Percentiles rank a stretch among this genome's conserved stretches.
Evolutionary conservation across 78 protist species (phyloP).

Genomic region (Chrysochromulina parva): DNA sequence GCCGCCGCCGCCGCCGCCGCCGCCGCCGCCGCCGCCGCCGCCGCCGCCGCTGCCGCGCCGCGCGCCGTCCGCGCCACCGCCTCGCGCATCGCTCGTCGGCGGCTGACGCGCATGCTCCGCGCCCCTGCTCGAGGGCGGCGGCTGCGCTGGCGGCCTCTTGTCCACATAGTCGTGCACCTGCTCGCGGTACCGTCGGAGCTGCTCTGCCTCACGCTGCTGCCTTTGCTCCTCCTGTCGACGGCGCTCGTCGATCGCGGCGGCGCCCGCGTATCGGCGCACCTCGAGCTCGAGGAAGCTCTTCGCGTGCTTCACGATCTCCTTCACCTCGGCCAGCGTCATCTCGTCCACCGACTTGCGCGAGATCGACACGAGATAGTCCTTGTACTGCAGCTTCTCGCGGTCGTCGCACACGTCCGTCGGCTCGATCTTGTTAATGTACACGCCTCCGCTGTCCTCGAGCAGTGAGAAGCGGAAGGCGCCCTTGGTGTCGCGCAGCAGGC

Average conservation of each 20-base stretch:
- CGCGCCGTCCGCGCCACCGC: background rate
- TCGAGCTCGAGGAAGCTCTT: background rate
- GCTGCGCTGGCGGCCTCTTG: background rate
- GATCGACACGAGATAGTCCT: background rate
- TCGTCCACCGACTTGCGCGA: background rate
- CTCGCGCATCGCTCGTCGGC: background rate
- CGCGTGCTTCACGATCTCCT: background rate
- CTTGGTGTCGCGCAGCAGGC: background rate
- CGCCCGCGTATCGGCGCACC: background rate
- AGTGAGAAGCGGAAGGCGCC: background rate
- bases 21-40: background rate
- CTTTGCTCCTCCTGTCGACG: background rate
- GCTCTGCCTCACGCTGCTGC: background rate
- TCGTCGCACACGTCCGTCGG: conserved; percentile 10
- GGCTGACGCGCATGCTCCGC: too few species aligned
- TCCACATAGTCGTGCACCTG: background rate
- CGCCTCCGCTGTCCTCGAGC: background rate
- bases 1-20: too few species aligned
- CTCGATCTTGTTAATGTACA: background rate
- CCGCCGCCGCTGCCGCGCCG: background rate
- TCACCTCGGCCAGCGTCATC: background rate
- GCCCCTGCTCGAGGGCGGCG: too few species aligned
- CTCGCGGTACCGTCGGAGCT: background rate
- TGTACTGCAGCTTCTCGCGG: background rate
- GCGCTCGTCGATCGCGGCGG: background rate